These are phyloP conservation scores for Diaporthe humulicola DNA, from an alignment of 2,329 filamentous ascomycete genomes.

Conservation along the genomic window DNA sequence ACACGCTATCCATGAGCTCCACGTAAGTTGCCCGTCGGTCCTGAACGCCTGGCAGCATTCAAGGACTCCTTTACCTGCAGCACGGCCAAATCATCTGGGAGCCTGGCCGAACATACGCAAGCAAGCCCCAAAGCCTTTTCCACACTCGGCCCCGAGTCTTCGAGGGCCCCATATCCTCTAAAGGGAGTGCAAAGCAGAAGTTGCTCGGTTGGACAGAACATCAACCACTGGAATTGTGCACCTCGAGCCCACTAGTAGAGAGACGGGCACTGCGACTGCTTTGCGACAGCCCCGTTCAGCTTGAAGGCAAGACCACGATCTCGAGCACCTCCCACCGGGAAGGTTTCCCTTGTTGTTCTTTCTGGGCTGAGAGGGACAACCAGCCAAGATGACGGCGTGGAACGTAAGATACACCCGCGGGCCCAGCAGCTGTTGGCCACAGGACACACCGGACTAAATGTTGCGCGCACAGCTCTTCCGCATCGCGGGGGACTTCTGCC, in stretches of 20 bases:
- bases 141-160: background rate
- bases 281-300: background rate
- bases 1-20: slow-evolving; percentile 37
- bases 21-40: slow-evolving; percentile 34
- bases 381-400: slow-evolving; percentile 41
- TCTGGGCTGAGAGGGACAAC: background rate
- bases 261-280: background rate
- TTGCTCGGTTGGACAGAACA: background rate
- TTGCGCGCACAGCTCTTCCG: slow-evolving; percentile 70
- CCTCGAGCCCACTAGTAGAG: background rate
- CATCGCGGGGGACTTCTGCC: slow-evolving; percentile 85
- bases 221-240: background rate
- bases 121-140: background rate
- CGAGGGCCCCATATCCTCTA: background rate
- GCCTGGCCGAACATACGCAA: slow-evolving; percentile 30
- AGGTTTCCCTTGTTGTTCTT: background rate
- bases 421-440: background rate
- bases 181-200: background rate
- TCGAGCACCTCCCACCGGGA: background rate
- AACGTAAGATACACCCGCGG: slow-evolving; percentile 39
- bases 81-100: slow-evolving; percentile 16
- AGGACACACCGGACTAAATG: slow-evolving; percentile 4
- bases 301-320: slow-evolving; percentile 7
- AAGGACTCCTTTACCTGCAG: background rate
- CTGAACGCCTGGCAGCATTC: background rate